These are phyloP conservation scores for Erigeron philadelphicus DNA, from an alignment of 140 eudicot genomes.

Conservation along the genomic window DNA sequence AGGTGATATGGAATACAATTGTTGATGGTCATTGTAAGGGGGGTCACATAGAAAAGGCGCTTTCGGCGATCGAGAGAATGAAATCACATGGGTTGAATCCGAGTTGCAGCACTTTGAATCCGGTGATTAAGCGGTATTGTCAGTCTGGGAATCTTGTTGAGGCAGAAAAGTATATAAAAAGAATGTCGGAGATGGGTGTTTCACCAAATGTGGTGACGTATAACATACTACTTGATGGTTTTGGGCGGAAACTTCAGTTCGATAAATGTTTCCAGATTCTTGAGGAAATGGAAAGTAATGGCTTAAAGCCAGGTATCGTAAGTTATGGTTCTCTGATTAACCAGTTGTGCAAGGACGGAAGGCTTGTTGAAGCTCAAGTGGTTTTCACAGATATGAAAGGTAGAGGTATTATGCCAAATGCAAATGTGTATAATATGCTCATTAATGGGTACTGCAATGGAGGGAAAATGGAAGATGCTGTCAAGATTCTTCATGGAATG, in stretches of 20 bases:
- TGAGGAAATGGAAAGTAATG: constrained; percentile 61
- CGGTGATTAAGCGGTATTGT: constrained; percentile 45
- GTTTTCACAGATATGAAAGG: constrained; percentile 48
- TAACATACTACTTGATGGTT: constrained; percentile 64
- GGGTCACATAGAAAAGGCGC: constrained; percentile 45
- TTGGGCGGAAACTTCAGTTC: constrained; percentile 47
- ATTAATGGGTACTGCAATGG: constrained; percentile 48
- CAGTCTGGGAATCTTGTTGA: constrained; percentile 51
- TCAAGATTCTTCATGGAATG: constrained; percentile 53
- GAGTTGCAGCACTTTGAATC: constrained; percentile 40
- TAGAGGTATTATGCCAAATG: constrained; percentile 54
- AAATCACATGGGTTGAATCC: constrained; percentile 48
- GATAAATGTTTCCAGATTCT: constrained; percentile 61
- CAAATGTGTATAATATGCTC: constrained; percentile 58
- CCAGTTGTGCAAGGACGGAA: constrained; percentile 57
- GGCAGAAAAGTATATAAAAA: constrained; percentile 53
- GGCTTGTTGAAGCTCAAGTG: constrained; percentile 56
- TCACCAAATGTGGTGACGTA: constrained; percentile 52
- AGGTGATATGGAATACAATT: constrained; percentile 53
- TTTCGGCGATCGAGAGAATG: constrained; percentile 39
- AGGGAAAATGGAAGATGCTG: constrained; percentile 54
- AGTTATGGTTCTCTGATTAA: constrained; percentile 58
- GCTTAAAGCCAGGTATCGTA: constrained; percentile 43
- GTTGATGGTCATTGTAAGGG: constrained; percentile 56
- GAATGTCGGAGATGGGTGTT: constrained; percentile 51